Conservation (phyloP, 495 filamentous ascomycete genomes). For the Lasiosphaeris hirsuta region DNA sequence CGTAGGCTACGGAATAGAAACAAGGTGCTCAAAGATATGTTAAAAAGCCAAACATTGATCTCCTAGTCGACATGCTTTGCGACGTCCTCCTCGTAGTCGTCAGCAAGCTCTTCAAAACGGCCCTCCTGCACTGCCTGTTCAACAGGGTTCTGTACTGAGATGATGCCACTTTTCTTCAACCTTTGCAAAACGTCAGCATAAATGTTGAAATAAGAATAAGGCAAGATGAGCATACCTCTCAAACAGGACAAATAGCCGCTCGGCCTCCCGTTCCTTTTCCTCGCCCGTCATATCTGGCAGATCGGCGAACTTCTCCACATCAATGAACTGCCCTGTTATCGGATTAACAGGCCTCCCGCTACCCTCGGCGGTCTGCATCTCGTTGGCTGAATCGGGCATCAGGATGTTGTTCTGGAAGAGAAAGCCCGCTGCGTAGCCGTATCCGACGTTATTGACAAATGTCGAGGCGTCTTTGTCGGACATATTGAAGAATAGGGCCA, state of each 20-base stretch:
- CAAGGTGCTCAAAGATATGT: background rate
- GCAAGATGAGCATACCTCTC: slow-evolving; percentile 60
- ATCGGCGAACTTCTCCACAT: slow-evolving; percentile 58
- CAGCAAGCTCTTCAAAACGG: slow-evolving; percentile 68
- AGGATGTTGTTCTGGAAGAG: slow-evolving; percentile 76
- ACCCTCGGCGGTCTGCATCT: slow-evolving; percentile 43
- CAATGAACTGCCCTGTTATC: slow-evolving; percentile 81
- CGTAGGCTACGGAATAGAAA: too few relatives aligned
- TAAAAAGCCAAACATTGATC: background rate
- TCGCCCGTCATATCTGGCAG: slow-evolving; percentile 77
- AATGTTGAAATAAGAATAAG: background rate
- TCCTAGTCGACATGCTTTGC: background rate
- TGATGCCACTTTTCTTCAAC: slow-evolving; percentile 75
- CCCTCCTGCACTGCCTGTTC: slow-evolving; percentile 71
- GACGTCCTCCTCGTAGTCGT: slow-evolving; percentile 34
- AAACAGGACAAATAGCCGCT: slow-evolving; percentile 90
- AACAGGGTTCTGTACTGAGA: slow-evolving; percentile 84
- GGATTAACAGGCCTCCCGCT: slow-evolving; percentile 61
- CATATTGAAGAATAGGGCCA: slow-evolving; percentile 78
- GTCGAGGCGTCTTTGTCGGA: slow-evolving; percentile 69
- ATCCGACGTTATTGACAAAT: slow-evolving; percentile 80
- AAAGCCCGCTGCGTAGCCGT: slow-evolving; percentile 89
- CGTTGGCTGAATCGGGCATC: slow-evolving; percentile 64
- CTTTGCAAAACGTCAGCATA: slow-evolving; percentile 39
- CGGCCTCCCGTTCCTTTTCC: slow-evolving; percentile 91